Evolutionary conservation across 768 basidiomycete genomes (phyloP).

Genomic region (Macrolepiota albuminosa): DNA sequence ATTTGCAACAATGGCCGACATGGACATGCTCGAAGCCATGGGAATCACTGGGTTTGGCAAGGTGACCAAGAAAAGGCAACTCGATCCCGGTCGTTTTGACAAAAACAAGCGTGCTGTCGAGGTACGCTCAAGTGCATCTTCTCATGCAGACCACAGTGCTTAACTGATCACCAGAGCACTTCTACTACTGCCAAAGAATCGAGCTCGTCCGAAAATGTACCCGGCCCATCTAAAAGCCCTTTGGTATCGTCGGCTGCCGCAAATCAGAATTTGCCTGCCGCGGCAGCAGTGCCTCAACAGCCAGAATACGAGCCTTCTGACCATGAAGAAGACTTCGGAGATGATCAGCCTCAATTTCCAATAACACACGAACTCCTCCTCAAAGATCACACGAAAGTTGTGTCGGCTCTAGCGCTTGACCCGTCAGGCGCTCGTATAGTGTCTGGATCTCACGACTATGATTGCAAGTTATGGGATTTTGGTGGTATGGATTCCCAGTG

Average conservation of each 20-base stretch:
- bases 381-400: slow-evolving; percentile 95
- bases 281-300: slow-evolving; percentile 25
- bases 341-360: slow-evolving; percentile 65
- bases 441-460: slow-evolving; percentile 95
- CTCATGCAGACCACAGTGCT: not conserved
- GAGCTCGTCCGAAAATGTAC: slow-evolving; percentile 4
- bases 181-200: not conserved
- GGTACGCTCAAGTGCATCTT: slow-evolving; percentile 16
- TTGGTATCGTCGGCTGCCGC: not conserved
- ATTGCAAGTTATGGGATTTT: slow-evolving; percentile 98
- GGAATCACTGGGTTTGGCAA: slow-evolving; percentile 85
- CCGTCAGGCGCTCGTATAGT: slow-evolving; percentile 90
- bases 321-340: slow-evolving; percentile 34
- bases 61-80: slow-evolving; percentile 53
- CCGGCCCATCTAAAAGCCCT: slow-evolving; percentile 16
- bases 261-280: slow-evolving; percentile 21
- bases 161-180: slow-evolving; percentile 4
- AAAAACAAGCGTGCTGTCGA: slow-evolving; percentile 63
- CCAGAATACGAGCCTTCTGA: slow-evolving; percentile 60
- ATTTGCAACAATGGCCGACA: slow-evolving; percentile 34
- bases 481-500: slow-evolving; percentile 91
- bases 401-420: slow-evolving; percentile 89
- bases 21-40: slow-evolving; percentile 77
- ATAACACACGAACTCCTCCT: slow-evolving; percentile 86
- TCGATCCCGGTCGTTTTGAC: slow-evolving; percentile 77